A percentile compares a stretch with the other conserved stretches of the same genome.
phyloP scores from a whole-genome alignment of 495 filamentous ascomycete species.

The Podospora conica region DNA sequence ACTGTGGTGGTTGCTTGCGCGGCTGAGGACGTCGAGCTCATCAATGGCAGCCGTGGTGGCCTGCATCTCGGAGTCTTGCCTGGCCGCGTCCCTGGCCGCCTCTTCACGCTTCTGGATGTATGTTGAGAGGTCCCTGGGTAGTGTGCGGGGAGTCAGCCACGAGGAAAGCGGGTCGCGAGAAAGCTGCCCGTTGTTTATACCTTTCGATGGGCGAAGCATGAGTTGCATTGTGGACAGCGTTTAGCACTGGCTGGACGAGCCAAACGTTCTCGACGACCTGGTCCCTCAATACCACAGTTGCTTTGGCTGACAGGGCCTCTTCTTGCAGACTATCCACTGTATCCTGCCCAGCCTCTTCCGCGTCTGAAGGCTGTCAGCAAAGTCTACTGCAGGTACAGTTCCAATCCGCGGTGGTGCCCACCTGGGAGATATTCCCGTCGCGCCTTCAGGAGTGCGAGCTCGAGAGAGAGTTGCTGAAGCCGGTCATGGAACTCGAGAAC shows the following conservation, averaged over 20 bases:
- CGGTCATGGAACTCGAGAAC: conserved; percentile 63
- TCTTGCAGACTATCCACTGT: conserved; percentile 55
- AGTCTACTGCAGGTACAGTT: neutral
- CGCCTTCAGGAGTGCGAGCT: conserved; percentile 61
- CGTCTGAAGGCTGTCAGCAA: conserved; percentile 4
- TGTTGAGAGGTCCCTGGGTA: conserved; percentile 61
- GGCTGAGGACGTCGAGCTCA: conserved; percentile 49
- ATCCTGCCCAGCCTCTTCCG: conserved; percentile 21
- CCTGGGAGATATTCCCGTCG: conserved; percentile 16
- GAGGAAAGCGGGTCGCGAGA: neutral
- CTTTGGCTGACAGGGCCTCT: conserved; percentile 62
- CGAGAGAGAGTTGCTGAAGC: conserved; percentile 61
- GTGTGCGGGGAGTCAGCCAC: neutral
- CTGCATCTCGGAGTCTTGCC: conserved; percentile 47
- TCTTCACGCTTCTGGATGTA: conserved; percentile 62
- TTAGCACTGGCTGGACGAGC: conserved; percentile 65
- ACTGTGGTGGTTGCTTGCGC: conserved; percentile 52
- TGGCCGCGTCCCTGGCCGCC: conserved; percentile 53
- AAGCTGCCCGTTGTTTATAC: conserved; percentile 45
- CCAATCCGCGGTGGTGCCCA: neutral
- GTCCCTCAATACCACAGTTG: conserved; percentile 58
- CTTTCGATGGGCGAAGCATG: conserved; percentile 60
- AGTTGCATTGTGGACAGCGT: conserved; percentile 65
- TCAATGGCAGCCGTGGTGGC: conserved; percentile 44
- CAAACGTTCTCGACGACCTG: conserved; percentile 61